Evolutionary conservation across 2,329 filamentous ascomycete species (phyloP), one percentile per base, ranked within the genome.

Genomic region (Phyllosticta paracitricarpa): DNA sequence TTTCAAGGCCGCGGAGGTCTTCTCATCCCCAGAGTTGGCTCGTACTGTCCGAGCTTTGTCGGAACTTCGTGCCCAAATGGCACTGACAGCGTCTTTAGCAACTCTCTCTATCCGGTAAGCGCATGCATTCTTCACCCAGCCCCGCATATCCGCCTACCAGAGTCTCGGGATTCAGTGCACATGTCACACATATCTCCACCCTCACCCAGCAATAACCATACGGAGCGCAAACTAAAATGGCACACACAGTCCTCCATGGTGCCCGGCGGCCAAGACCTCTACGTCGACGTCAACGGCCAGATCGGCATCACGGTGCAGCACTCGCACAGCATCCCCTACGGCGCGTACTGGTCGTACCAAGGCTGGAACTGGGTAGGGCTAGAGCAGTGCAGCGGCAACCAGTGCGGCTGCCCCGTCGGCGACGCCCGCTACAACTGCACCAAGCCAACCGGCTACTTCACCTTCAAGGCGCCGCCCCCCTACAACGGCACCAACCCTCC

Each of bases 241-340:
- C 17, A n/a, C 17, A 48, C 48, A 19, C 58, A 64, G 63, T 22
- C 54, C 6, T 61, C 64, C 24, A 48, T 57, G 52, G 66, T 67
- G n/a, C 66, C 66, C 40, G 66, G 66, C 48, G 65, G 66, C 33
- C 66, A 68, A 62, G 64, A 65, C 22, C 58, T 67, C 53, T 68
- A 63, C 59, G 65, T 68, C 54, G 54, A 61, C 19, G 28, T 22
- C 51, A 63, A 64, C 25, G 66, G 66, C 17, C 10, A 48, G 1
- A 66, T 66, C 8, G 22, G 10, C 33, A 67, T 68, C 48, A 68
- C 66, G 1, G 60, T 64, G n/a, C 63, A 66, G 51, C 65, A 68
- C 57, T 64, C 64, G 14, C 66, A 67, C 61, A 51, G 25, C 35
- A 62, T 68, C 35, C 65, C 65, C 8, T 57, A 58, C 25, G 61